These are phyloP conservation scores for Zygosaccharomyces bisporus DNA, from an alignment of 805 yeast species.

Conservation along the genomic window DNA sequence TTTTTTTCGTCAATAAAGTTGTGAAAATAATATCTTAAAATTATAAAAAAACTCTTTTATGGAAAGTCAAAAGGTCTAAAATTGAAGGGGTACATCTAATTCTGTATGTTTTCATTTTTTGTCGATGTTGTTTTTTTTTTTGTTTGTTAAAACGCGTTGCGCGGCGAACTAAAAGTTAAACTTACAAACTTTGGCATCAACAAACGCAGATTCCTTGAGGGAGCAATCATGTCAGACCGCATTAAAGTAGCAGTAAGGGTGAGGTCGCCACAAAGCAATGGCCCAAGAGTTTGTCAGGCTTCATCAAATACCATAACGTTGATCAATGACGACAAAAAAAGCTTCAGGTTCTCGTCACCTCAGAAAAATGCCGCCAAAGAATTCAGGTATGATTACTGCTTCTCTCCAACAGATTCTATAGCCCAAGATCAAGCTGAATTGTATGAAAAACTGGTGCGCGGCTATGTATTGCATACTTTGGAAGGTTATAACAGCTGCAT, in stretches of 20 bases:
- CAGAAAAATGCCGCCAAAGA: slow-evolving; percentile 5
- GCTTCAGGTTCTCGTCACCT: slow-evolving; percentile 1
- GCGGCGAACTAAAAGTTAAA: too few species aligned
- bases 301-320: slow-evolving; percentile 1
- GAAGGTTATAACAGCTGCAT: slow-evolving; percentile 74
- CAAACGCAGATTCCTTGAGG: too few species aligned
- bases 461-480: slow-evolving; percentile 14
- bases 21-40: too few species aligned
- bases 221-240: slow-evolving; percentile 12
- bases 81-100: too few species aligned
- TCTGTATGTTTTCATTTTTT: too few species aligned
- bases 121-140: too few species aligned
- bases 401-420: slow-evolving; percentile 7
- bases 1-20: too few species aligned
- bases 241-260: slow-evolving; percentile 15
- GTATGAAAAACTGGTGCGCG: slow-evolving; percentile 11
- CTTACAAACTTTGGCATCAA: too few species aligned
- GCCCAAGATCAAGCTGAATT: slow-evolving; percentile 9
- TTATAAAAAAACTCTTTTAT: too few species aligned
- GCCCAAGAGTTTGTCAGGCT: slow-evolving; percentile 5
- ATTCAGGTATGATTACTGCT: slow-evolving; percentile 14
- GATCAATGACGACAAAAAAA: slow-evolving; percentile 5
- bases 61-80: too few species aligned
- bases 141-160: too few species aligned
- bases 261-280: slow-evolving; percentile 6